A percentile compares a stretch with the other conserved stretches of the same genome.
These are phyloP conservation scores for Apiosordaria backusii DNA, from an alignment of 495 filamentous ascomycete species.

Conservation along the genomic window DNA sequence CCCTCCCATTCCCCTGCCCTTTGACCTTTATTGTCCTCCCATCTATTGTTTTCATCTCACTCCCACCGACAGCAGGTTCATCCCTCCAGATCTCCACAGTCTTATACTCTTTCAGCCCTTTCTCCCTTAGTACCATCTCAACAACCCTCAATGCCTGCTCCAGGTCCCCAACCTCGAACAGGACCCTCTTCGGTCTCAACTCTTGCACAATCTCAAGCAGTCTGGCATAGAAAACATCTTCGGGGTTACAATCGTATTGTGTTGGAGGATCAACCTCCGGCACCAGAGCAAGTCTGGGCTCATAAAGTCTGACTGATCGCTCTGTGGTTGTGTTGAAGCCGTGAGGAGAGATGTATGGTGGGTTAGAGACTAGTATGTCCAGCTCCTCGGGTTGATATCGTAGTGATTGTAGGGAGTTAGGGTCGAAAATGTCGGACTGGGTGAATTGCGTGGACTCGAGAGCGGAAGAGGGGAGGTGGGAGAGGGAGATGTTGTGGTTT, in stretches of 20 bases:
- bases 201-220: conserved; percentile 41
- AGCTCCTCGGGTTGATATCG: conserved; percentile 25
- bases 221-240: conserved; percentile 58
- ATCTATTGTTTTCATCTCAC: conserved; percentile 16
- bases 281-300: conserved; percentile 76
- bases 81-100: conserved; percentile 30
- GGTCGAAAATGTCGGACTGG: conserved; percentile 53
- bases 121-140: conserved; percentile 29
- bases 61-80: conserved; percentile 3
- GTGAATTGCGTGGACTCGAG: conserved; percentile 44
- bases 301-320: conserved; percentile 72
- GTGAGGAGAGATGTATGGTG: conserved; percentile 75
- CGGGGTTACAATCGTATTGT: conserved; percentile 26
- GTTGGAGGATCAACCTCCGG: conserved; percentile 31
- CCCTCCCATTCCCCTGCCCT: conserved; percentile 36
- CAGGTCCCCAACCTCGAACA: conserved; percentile 58
- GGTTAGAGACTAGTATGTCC: conserved; percentile 83
- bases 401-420: conserved; percentile 17
- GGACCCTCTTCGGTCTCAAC: conserved; percentile 39
- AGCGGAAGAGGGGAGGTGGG: conserved; percentile 3
- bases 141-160: conserved; percentile 58
- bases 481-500: conserved; percentile 49
- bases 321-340: conserved; percentile 56
- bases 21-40: conserved; percentile 25
- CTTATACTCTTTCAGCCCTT: not conserved